Base-by-base conservation (phyloP, 2,329 filamentous ascomycete species). In the Fusarium chlamydosporum region DNA sequence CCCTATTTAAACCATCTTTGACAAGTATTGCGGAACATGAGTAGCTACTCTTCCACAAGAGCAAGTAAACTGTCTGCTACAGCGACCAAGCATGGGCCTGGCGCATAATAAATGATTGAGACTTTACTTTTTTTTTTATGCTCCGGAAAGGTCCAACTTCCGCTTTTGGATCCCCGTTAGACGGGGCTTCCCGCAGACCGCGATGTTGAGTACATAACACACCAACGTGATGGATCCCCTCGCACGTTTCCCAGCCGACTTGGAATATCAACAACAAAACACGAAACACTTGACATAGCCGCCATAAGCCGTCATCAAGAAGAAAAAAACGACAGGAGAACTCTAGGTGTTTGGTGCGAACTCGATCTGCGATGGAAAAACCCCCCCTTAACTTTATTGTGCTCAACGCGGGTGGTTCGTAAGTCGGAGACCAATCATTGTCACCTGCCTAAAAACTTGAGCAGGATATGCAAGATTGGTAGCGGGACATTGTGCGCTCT, bases 1-100 rank as follows among this genome's bases (percentile, higher is more conserved):
- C 69, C 69, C 65, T 71, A 56, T 61, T 61, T 38, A 57, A 54
- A 66, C 56, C 59, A n/a, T 60, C 47, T 58, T 43, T 51, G 58
- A 23, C 16, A 58, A 61, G 53, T 43, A 61, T 46, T 60, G 54
- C 38, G 40, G 43, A 48, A 55, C 48, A 53, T 56, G 61, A 41
- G 43, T n/a, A 43, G 26, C 26, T 43, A 29, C 10, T 29, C 23
- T 10, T 31, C 3, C 16, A n/a, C 23, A 18, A 2, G 13, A 50
- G 16, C n/a, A 50, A 18, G 33, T 50, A 7, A 37, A 12, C 23
- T 18, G 46, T 43, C 16, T 29, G n/a, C 11, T 20, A n/a, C 33
- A 26, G 18, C 10, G 16, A 15, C 23, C 12, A 23, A 37, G 33
- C 33, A 50, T 46, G 29, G n/a, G 18, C 18, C n/a, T 26, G 20